A percentile compares a stretch with the other conserved stretches of the same genome.
phyloP scores from a whole-genome alignment of 352 stramenopile species.

The Phytophthora quininea region DNA sequence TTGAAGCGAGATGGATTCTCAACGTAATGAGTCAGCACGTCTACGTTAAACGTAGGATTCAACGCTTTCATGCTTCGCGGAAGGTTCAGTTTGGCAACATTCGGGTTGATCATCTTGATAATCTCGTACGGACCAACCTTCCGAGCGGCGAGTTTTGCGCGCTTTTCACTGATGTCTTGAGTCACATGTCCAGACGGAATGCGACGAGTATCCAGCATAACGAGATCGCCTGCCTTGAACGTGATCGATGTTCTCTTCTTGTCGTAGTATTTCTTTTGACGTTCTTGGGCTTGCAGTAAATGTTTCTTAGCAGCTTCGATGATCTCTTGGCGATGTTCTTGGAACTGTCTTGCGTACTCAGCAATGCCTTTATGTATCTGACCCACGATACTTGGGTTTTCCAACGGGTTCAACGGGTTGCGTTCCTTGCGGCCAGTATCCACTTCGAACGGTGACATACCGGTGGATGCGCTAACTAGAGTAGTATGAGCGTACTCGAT shows the following conservation, averaged over 20 bases:
- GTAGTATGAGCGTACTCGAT: conserved; percentile 28
- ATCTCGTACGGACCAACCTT: conserved; percentile 19
- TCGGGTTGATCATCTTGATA: conserved; percentile 11
- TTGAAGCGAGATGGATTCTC: not conserved
- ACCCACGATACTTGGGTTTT: conserved; percentile 1
- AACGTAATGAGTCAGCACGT: conserved; percentile 9
- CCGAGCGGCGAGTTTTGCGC: conserved; percentile 14
- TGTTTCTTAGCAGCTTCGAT: conserved; percentile 9
- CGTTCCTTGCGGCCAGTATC: conserved; percentile 20
- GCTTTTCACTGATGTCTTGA: conserved; percentile 15
- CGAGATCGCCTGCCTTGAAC: conserved; percentile 15
- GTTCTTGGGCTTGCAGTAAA: conserved; percentile 10
- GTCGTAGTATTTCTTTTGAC: conserved; percentile 26
- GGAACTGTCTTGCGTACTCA: conserved; percentile 18
- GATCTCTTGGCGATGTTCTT: conserved; percentile 12
- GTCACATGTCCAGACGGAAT: conserved; percentile 9
- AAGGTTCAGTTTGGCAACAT: conserved; percentile 14
- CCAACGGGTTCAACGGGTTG: not conserved
- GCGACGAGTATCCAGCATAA: conserved; percentile 17
- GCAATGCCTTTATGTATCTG: conserved; percentile 2
- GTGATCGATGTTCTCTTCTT: conserved; percentile 3
- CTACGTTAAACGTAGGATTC: conserved; percentile 20
- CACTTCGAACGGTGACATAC: conserved; percentile 16
- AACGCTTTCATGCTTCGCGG: not conserved
- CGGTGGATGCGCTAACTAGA: conserved; percentile 7